Evolutionary conservation across 306 rosid genomes (phyloP), one percentile per base, ranked within the genome.

Genomic region (Echinosophora koreensis): DNA sequence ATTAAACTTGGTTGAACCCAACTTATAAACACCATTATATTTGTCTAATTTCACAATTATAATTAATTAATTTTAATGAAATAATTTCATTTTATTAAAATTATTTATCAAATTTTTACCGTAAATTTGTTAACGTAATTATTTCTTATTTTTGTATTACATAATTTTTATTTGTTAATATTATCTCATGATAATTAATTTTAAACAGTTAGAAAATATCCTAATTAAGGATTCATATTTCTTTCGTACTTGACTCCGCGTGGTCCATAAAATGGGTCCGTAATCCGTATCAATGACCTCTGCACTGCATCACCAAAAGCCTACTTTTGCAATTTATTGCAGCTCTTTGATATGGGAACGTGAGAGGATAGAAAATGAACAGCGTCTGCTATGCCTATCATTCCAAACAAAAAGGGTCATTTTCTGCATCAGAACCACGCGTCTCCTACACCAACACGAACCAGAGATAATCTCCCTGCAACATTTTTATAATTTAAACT

Each of bases 241-340:
- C 5, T 54, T 54, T 47, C 5, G 37, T 30, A 71, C 44, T 54
- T 67, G 78, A 77, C 81, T 78, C 59, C 57, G 77, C 13, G 90
- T 86, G 88, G 90, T 77, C 86, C 88, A 77, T 76, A 38, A 5
- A 38, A 5, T 22, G 22, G 56, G 70, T 28, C 81, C 87, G 54
- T 70, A 47, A 67, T 28, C 81, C 87, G 54, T 70, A 47, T 52
- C 54, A 51, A 66, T 76, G 58, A 66, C 57, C 55, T 70, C 61
- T 35, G 71, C 46, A 41, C 4, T 74, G 15, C 87, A 73, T 30
- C 32, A 30, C 32, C 50, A 61, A 87, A 82, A 86, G 77, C 85
- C 90, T 84, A 90, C 96, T 88, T 93, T 91, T 84, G 81, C 47
- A 22, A 87, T 89, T 90, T 66, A 88, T 34, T 80, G 87, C 70